phyloP scores from a whole-genome alignment of 805 yeast species.

The Saturnispora galanensis region DNA sequence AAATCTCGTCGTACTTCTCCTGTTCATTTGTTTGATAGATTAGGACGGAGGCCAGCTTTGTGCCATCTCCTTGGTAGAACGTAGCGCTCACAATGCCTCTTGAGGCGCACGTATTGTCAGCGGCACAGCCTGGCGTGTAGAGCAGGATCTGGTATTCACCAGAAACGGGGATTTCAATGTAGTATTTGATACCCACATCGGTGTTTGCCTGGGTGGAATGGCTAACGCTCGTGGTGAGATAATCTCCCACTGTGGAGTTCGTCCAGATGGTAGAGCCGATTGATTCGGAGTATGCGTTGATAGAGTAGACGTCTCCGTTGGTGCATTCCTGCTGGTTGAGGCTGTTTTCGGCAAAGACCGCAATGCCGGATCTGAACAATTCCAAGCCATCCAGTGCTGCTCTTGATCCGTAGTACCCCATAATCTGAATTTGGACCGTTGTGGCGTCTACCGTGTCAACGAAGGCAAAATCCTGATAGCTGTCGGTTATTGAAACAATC shows the following conservation, averaged over 20 bases:
- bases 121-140: conserved; percentile 80
- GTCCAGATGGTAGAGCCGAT: conserved; percentile 21
- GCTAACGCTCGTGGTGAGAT: conserved; percentile 21
- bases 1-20: conserved; percentile 73
- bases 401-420: conserved; percentile 57
- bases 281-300: conserved; percentile 7
- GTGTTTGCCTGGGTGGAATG: conserved; percentile 23
- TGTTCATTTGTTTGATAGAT: conserved; percentile 75
- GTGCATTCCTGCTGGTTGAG: conserved; percentile 33
- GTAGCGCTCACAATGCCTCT: conserved; percentile 79
- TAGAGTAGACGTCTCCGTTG: conserved; percentile 1
- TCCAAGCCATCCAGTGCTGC: conserved; percentile 70
- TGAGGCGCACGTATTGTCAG: conserved; percentile 53
- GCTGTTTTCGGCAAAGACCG: conserved; percentile 65
- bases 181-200: conserved; percentile 37
- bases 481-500: conserved; percentile 15
- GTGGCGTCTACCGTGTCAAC: conserved; percentile 55
- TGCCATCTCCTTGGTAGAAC: conserved; percentile 39
- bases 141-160: conserved; percentile 68
- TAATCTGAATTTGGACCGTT: conserved; percentile 51
- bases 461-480: conserved; percentile 77
- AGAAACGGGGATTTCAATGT: conserved; percentile 58
- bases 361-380: conserved; percentile 49
- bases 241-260: conserved; percentile 12
- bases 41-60: conserved; percentile 30